Conservation (phyloP, 345 rosid species). For the Passiflora organensis region DNA sequence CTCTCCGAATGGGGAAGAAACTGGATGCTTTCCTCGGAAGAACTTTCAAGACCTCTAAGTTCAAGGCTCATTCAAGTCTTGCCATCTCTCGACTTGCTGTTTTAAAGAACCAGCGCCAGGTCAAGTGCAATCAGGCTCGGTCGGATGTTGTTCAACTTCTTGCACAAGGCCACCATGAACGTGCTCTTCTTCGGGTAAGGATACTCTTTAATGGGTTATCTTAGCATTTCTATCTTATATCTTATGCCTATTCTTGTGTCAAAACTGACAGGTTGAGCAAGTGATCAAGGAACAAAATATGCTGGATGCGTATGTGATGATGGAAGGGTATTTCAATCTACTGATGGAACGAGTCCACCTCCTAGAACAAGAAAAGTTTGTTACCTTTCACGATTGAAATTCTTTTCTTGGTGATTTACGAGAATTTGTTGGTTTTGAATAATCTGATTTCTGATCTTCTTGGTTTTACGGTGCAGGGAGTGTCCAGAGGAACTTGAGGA, state of each 20-base stretch:
- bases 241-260: background rate
- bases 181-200: constrained; percentile 65
- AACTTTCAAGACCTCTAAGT: constrained; percentile 55
- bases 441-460: background rate
- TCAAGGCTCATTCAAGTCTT: constrained; percentile 51
- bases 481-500: constrained; percentile 82
- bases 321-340: constrained; percentile 62
- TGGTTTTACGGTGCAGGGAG: constrained; percentile 27
- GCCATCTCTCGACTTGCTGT: constrained; percentile 65
- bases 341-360: constrained; percentile 58
- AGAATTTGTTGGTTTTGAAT: background rate
- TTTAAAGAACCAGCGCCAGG: constrained; percentile 63
- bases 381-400: background rate
- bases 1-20: constrained; percentile 60
- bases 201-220: background rate
- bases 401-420: background rate
- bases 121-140: constrained; percentile 44
- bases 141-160: constrained; percentile 83
- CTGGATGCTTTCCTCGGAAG: constrained; percentile 70
- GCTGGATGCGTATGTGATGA: constrained; percentile 55
- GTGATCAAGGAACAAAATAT: constrained; percentile 66
- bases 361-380: constrained; percentile 48
- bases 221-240: background rate
- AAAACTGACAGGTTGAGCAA: constrained; percentile 47
- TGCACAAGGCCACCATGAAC: constrained; percentile 55